Evolutionary conservation across 2,329 filamentous ascomycete genomes (phyloP), one percentile per base, ranked within the genome.

Genomic region (Fusarium sarcochroum): DNA sequence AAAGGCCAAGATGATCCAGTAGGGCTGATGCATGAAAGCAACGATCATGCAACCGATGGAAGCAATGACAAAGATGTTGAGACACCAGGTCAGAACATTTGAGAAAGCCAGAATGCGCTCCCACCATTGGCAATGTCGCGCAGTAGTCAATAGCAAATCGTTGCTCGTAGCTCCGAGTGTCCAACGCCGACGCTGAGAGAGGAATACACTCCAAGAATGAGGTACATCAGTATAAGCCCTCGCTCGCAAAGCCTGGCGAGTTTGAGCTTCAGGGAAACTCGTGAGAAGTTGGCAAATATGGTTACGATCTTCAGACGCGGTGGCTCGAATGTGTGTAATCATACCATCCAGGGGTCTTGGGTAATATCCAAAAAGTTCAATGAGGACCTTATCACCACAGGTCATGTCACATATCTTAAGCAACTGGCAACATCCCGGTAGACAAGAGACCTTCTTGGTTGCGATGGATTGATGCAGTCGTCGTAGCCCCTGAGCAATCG

Each of bases 171-270:
- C 70, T 20, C 72, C 72, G 2, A 74, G 70, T n/a, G 72, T 72
- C 72, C 72, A 74, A 13, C 71, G 71, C 1, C 71, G 70, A 14
- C 71, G 71, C 48, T 73, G 72, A 15, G 72, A 74, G 6, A 82
- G 70, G 59, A 81, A 83, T 30, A 83, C 80, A 25, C 75, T 77
- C 73, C 79, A 76, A 18, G 74, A 73, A 55, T 79, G 76, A 2
- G 80, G 80, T 11, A 80, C 80, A 50, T 80, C 77, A 3, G 80
- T 82, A 63, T 74, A 81, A 10, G 80, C 80, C 23, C 76, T 73
- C 7, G 81, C 80, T n/a, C 74, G 70, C 9, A 82, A 70, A 1
- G 80, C 79, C 61, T 83, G 81, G 1, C 79, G 73, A 7, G 79
- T 83, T 38, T 76, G 75, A 5, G 76, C 76, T 40, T 80, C 69